Percentiles rank a stretch among this genome's conserved stretches.
phyloP scores from a whole-genome alignment of 2,329 filamentous ascomycete genomes.

The Hypoxylon sp. region DNA sequence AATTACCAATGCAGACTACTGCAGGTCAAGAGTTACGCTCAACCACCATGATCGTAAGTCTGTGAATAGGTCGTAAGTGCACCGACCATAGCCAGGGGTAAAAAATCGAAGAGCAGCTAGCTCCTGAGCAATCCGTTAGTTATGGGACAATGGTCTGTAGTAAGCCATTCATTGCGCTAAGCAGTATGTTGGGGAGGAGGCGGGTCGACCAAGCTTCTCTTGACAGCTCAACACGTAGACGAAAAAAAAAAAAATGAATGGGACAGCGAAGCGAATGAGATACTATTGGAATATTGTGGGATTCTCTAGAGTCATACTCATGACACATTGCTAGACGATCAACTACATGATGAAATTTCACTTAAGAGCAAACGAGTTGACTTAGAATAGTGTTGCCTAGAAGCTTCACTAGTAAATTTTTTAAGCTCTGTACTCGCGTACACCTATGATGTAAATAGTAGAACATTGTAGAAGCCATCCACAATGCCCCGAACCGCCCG shows the following conservation, averaged over 20 bases:
- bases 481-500: not conserved
- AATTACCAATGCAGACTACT: conserved; percentile 50
- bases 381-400: too few species aligned
- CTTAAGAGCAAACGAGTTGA: too few species aligned
- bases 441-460: not conserved
- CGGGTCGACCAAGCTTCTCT: conserved; percentile 55
- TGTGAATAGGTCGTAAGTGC: too few species aligned
- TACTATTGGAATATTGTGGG: too few species aligned
- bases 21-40: conserved; percentile 54
- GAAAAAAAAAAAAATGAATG: conserved; percentile 56
- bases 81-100: conserved; percentile 56
- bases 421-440: not conserved
- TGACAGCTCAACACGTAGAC: conserved; percentile 63
- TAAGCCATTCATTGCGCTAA: conserved; percentile 64
- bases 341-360: too few species aligned
- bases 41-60: conserved; percentile 54
- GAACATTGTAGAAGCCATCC: not conserved
- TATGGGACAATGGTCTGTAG: too few species aligned
- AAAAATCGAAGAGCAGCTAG: conserved; percentile 55
- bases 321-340: too few species aligned
- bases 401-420: not conserved
- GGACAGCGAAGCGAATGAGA: too few species aligned
- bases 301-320: too few species aligned
- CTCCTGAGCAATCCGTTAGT: not conserved
- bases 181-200: conserved; percentile 68